Evolutionary conservation across 495 filamentous ascomycete species (phyloP), one percentile per base, ranked within the genome.

Genomic region (Usnea hakonensis): DNA sequence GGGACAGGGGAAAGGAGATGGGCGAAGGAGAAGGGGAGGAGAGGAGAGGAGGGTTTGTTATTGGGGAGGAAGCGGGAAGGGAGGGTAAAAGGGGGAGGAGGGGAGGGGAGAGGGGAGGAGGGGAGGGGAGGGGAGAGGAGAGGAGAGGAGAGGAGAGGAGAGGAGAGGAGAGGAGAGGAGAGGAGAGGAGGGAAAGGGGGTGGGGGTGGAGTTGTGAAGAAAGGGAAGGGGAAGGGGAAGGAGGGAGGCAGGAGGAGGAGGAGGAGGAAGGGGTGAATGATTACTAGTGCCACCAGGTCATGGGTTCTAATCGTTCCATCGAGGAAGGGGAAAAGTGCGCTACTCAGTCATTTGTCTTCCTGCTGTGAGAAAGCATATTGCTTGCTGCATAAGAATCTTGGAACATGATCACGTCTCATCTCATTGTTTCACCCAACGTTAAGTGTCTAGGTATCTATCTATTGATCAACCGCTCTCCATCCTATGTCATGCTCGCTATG

Each of bases 401-500:
- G 28, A 7, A 57, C 13, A 13, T 14, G 33, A 32, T 26, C 54
- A 38, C 11, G 3, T 21, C 46, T 14, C 11, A 17, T 33, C n/a
- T n/a, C 9, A 14, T 33, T 44, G 56, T 13, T 14, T 40, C 14
- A 23, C 30, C n/a, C 4, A 4, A 32, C 16, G 40, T 32, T 17
- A 36, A n/a, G 21, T 16, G 16, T 43, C n/a, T n/a, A n/a, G n/a
- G n/a, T n/a, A 38, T 43, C 44, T 13, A 60, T 32, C 14, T 23
- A 53, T 14, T 52, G 5, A 26, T 26, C 37, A 19, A 38, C 23
- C 9, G n/a, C 19, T 40, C 19, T 17, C 48, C 59, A 44, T 35
- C 23, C 46, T 35, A 7, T 44, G 30, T 13, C 50, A 52, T 28
- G 13, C 50, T 21, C 48, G 50, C 59, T 55, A 61, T 61, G 59